A percentile compares a stretch with the other conserved stretches of the same genome.
These are phyloP conservation scores for Schizopora paradoxa DNA, from an alignment of 1,284 basidiomycete genomes.

Conservation along the genomic window DNA sequence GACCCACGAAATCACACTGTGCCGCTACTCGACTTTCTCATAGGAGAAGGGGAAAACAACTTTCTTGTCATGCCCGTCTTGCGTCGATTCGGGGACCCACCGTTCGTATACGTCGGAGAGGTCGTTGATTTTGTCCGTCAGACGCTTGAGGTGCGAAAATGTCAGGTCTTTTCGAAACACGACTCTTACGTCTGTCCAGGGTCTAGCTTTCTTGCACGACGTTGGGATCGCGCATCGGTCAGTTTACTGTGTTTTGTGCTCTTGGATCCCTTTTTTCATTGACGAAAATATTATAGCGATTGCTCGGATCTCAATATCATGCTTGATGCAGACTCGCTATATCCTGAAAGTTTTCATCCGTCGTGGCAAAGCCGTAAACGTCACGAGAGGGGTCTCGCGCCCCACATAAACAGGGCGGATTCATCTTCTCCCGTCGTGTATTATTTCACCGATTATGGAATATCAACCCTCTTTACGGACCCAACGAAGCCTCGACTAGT, in stretches of 20 bases:
- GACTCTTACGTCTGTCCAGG: constrained; percentile 17
- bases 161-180: neutral
- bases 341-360: constrained; percentile 10
- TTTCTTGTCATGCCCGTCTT: constrained; percentile 12
- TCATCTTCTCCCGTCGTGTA: constrained; percentile 20
- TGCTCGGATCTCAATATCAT: constrained; percentile 15
- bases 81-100: constrained; percentile 1
- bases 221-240: constrained; percentile 27
- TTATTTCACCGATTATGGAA: constrained; percentile 29
- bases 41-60: neutral
- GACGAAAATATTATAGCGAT: constrained; percentile 21
- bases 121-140: constrained; percentile 10
- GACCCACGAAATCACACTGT: constrained; percentile 8
- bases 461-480: constrained; percentile 20
- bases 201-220: constrained; percentile 23
- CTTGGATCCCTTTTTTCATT: neutral
- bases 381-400: too few species aligned
- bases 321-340: constrained; percentile 1
- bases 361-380: neutral
- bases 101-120: constrained; percentile 8
- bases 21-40: constrained; percentile 7
- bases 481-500: constrained; percentile 1
- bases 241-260: neutral
- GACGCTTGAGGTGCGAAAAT: constrained; percentile 9
- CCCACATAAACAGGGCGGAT: constrained; percentile 11